phyloP scores from a whole-genome alignment of 2,329 filamentous ascomycete genomes.

The Venturia aucupariae region DNA sequence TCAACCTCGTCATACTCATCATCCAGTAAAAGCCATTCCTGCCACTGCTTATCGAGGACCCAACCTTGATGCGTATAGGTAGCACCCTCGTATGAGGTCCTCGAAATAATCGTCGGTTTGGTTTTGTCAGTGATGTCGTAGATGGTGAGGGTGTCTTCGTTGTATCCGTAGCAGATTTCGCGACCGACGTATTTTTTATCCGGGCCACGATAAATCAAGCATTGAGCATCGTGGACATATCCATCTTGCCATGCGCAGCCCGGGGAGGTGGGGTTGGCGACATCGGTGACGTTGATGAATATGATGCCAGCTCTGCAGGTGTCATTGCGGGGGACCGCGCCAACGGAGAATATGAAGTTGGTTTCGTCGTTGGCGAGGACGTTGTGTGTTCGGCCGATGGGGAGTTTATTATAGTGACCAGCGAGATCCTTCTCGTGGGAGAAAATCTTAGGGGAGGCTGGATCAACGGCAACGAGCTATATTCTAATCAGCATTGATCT shows the following conservation, averaged over 20 bases:
- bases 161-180: slow-evolving; percentile 50
- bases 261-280: slow-evolving; percentile 42
- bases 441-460: slow-evolving; percentile 34
- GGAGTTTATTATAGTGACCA: slow-evolving; percentile 31
- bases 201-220: slow-evolving; percentile 46
- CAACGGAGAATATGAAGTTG: slow-evolving; percentile 36
- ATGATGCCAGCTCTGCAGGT: slow-evolving; percentile 46
- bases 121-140: slow-evolving; percentile 45
- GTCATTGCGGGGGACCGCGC: slow-evolving; percentile 33
- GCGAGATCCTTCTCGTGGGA: slow-evolving; percentile 34
- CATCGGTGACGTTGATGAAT: slow-evolving; percentile 49
- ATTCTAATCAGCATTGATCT: no score
- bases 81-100: slow-evolving; percentile 48
- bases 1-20: slow-evolving; percentile 43
- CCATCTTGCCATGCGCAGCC: slow-evolving; percentile 48
- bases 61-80: slow-evolving; percentile 51
- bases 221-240: slow-evolving; percentile 52
- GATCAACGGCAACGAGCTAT: slow-evolving; percentile 41
- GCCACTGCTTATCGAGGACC: slow-evolving; percentile 38
- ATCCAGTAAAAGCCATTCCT: slow-evolving; percentile 40
- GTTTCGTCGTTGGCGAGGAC: slow-evolving; percentile 42
- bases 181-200: slow-evolving; percentile 38
- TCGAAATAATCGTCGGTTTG: slow-evolving; percentile 38
- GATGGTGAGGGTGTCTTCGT: slow-evolving; percentile 43
- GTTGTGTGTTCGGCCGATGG: slow-evolving; percentile 42